These are phyloP conservation scores for Psilocybe subaeruginosa DNA, from an alignment of 768 basidiomycete genomes.

Conservation along the genomic window DNA sequence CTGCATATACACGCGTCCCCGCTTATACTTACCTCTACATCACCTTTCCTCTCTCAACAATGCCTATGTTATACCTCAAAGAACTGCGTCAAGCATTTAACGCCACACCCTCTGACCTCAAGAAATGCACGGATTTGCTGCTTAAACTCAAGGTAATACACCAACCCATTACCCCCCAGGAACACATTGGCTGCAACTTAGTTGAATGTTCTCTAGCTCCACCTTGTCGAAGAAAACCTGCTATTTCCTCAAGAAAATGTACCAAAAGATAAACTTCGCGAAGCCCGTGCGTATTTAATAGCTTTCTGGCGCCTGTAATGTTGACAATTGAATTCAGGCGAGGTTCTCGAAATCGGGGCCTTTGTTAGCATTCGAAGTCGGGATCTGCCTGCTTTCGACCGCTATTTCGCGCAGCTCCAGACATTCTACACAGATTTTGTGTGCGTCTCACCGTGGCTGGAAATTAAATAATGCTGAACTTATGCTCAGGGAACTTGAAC, in stretches of 20 bases:
- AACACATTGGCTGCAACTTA: not conserved
- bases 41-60: slow-evolving; percentile 24
- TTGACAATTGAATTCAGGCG: slow-evolving; percentile 52
- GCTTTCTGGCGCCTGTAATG: not conserved
- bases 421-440: slow-evolving; percentile 88
- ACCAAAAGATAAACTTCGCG: slow-evolving; percentile 46
- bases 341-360: slow-evolving; percentile 94
- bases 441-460: slow-evolving; percentile 34
- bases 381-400: slow-evolving; percentile 92
- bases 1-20: slow-evolving; percentile 38
- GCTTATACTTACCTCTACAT: slow-evolving; percentile 14
- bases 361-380: slow-evolving; percentile 89
- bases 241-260: slow-evolving; percentile 71
- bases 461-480: not conserved
- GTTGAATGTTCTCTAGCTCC: slow-evolving; percentile 53
- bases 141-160: slow-evolving; percentile 71
- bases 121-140: slow-evolving; percentile 64
- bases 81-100: slow-evolving; percentile 71
- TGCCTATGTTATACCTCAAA: slow-evolving; percentile 58
- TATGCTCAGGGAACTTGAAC: slow-evolving; percentile 66
- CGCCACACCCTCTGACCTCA: slow-evolving; percentile 66
- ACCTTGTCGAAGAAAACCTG: slow-evolving; percentile 75
- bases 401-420: slow-evolving; percentile 91
- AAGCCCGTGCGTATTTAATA: slow-evolving; percentile 63
- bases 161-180: not conserved